Base-by-base conservation (phyloP, 441 rosid genomes). In the Raphanus hybrid region DNA sequence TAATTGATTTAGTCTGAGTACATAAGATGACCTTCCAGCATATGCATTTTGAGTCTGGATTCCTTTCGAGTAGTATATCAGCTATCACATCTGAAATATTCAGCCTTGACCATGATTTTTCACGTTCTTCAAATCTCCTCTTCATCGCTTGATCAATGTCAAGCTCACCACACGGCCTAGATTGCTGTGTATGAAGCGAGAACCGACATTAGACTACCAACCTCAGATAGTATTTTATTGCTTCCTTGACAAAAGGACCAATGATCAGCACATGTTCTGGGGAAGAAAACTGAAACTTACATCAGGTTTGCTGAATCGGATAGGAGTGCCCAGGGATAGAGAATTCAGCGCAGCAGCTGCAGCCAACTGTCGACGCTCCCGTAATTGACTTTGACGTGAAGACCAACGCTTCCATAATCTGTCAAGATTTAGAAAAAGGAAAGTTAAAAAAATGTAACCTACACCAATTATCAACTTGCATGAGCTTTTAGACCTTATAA, bases 331-430 rank as follows among this genome's bases (percentile, higher is more conserved):
- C 75, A 92, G 73, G 45, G 97, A 80, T 67, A 96, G 78, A 27
- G 92, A 87, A 80, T 83, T 89, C 69, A 91, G 77, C 52, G 99
- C 99, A 80, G 90, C 91, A 77, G 84, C 81, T 59, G 94, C 92
- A 27, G 87, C 86, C 75, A 90, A 78, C 70, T 86, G 92, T 82
- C 97, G 88, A 78, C 73, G 91, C 80, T 90, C 88, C 58, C 90
- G 90, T 75, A 87, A 69, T 78, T 82, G 87, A 84, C 82, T 88
- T 78, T 39, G 87, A 74, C 81, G 93, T 73, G 86, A 82, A 57
- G 94, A 76, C 54, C 82, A 92, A 70, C 94, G 86, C 74, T 87
- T 93, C 99, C 99, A 93, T 75, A 91, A 84, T 84, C 98, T 96
- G 86, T 68, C 48, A 82, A 80, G 76, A 81, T 60, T 71, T 0